Percentiles rank a stretch among this genome's conserved stretches.
These are phyloP conservation scores for Candida adriatica DNA, from an alignment of 805 yeast genomes.

Conservation along the genomic window DNA sequence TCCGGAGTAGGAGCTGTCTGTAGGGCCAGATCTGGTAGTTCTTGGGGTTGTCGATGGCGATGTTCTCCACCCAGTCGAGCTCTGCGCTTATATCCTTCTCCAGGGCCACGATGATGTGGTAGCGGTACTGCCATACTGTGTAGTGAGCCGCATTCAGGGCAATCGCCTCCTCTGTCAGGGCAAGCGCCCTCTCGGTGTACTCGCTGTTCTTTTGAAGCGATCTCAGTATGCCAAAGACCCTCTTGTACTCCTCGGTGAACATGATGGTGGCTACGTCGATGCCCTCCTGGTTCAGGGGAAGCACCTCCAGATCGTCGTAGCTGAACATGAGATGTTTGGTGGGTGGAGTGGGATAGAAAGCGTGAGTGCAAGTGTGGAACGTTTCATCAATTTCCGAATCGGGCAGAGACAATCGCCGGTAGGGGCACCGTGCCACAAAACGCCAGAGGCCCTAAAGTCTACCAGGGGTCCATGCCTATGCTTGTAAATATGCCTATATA, in stretches of 20 bases:
- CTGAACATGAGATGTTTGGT: too few species aligned
- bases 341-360: too few species aligned
- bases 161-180: constrained; percentile 58
- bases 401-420: too few species aligned
- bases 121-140: constrained; percentile 78
- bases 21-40: constrained; percentile 98
- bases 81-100: constrained; percentile 40
- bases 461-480: too few species aligned
- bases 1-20: constrained; percentile 56
- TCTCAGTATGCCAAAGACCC: constrained; percentile 53
- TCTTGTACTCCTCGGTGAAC: constrained; percentile 65
- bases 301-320: constrained; percentile 38
- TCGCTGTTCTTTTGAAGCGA: constrained; percentile 56
- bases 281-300: constrained; percentile 34
- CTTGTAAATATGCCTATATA: too few species aligned
- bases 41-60: constrained; percentile 74
- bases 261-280: constrained; percentile 55
- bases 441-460: too few species aligned
- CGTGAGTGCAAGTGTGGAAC: too few species aligned
- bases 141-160: constrained; percentile 81
- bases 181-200: constrained; percentile 62
- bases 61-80: constrained; percentile 69
- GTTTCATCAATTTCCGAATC: too few species aligned
- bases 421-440: too few species aligned
- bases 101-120: constrained; percentile 39